Conservation (phyloP, 2,329 filamentous ascomycete genomes). For the Monosporascus sp. region DNA sequence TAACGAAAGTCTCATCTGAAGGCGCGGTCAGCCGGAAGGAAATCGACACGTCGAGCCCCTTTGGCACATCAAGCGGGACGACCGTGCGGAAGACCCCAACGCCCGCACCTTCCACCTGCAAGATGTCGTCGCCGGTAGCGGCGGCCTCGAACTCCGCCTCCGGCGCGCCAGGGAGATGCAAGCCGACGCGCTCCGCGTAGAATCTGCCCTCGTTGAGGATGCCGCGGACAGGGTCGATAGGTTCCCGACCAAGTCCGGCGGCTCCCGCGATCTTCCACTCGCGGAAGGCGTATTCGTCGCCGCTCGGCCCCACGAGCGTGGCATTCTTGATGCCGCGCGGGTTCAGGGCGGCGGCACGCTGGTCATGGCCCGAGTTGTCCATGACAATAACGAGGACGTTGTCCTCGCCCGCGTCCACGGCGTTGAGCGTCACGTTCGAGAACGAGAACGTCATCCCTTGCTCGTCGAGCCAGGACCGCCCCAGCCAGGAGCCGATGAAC, state of each 20-base stretch:
- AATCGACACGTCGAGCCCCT: conserved; percentile 49
- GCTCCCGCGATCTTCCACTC: conserved; percentile 55
- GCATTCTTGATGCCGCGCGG: conserved; percentile 48
- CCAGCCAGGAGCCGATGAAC: conserved; percentile 51
- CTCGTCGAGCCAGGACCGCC: conserved; percentile 34
- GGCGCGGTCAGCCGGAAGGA: conserved; percentile 47
- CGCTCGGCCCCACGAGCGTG: conserved; percentile 35
- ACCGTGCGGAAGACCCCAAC: conserved; percentile 51
- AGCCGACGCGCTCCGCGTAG: conserved; percentile 51
- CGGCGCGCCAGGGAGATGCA: conserved; percentile 52
- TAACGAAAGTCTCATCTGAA: conserved; percentile 31
- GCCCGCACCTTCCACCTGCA: conserved; percentile 42
- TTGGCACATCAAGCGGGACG: conserved; percentile 44
- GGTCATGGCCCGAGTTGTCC: conserved; percentile 56
- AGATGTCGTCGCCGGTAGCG: conserved; percentile 23
- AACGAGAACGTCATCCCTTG: conserved; percentile 42
- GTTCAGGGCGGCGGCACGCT: conserved; percentile 40
- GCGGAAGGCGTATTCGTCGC: conserved; percentile 33
- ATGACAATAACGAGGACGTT: conserved; percentile 52
- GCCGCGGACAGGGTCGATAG: conserved; percentile 49
- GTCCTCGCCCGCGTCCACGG: conserved; percentile 18
- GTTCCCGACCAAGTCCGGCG: conserved; percentile 40
- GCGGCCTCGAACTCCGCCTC: conserved; percentile 36
- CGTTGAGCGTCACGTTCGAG: conserved; percentile 38
- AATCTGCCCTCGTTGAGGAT: conserved; percentile 54